phyloP scores from a whole-genome alignment of 192 early-diverging fungal genomes.

The Podila verticillata region DNA sequence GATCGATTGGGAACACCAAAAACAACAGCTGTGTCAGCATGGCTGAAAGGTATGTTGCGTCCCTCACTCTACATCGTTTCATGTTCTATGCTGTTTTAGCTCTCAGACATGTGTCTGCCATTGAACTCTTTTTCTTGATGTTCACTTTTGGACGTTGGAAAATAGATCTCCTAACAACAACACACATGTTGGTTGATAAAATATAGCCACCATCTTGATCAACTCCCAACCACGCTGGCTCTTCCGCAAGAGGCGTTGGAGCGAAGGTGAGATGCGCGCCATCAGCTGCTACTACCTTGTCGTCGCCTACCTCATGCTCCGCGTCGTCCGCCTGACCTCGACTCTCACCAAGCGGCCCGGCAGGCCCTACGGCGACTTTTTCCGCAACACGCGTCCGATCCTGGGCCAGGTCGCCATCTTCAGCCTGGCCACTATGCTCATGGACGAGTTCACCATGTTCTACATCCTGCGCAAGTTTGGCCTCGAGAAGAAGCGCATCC shows the following conservation, averaged over 20 bases:
- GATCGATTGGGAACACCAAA: neutral
- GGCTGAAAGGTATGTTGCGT: constrained; percentile 35
- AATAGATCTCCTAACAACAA: neutral
- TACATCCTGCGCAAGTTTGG: constrained; percentile 53
- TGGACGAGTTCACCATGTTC: constrained; percentile 50
- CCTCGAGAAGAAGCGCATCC: constrained; percentile 39
- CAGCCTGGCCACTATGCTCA: constrained; percentile 32
- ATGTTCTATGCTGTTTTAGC: no score
- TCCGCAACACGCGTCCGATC: constrained; percentile 42
- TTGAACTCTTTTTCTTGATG: neutral
- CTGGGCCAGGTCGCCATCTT: constrained; percentile 41
- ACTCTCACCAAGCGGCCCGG: constrained; percentile 40
- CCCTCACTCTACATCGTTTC: no score
- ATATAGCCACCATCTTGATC: constrained; percentile 44
- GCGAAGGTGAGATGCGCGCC: constrained; percentile 48
- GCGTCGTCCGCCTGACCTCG: constrained; percentile 38
- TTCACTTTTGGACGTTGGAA: neutral
- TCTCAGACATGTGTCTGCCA: neutral
- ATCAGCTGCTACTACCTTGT: constrained; percentile 50
- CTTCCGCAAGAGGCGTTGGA: constrained; percentile 50
- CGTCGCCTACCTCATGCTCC: constrained; percentile 47
- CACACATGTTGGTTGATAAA: no score
- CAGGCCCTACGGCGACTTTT: constrained; percentile 49
- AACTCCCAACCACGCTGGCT: constrained; percentile 51
- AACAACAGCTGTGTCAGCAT: constrained; percentile 39